A percentile compares a stretch with the other conserved stretches of the same genome.
phyloP scores from a whole-genome alignment of 495 filamentous ascomycete genomes.

The Chaetomium tenue region DNA sequence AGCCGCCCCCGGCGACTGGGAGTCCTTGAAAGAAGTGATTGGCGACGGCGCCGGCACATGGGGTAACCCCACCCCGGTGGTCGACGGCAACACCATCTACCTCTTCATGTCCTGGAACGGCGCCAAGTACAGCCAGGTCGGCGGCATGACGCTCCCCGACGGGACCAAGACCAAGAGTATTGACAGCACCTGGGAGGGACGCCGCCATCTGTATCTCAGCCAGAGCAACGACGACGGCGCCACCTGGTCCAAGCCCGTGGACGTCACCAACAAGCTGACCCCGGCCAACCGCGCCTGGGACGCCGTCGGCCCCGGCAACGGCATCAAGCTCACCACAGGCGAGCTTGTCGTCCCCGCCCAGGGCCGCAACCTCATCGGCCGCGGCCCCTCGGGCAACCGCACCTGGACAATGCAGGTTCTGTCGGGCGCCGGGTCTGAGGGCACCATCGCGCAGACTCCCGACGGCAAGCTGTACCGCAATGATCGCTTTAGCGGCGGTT shows the following conservation, averaged over 20 bases:
- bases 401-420: neutral
- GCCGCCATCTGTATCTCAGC: conserved; percentile 5
- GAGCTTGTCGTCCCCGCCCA: conserved; percentile 4
- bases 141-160: neutral
- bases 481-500: neutral
- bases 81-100: conserved; percentile 9
- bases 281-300: neutral
- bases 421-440: neutral
- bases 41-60: neutral
- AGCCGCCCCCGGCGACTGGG: neutral
- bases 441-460: conserved; percentile 3
- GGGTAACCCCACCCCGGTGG: conserved; percentile 5
- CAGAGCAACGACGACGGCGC: conserved; percentile 2
- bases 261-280: neutral
- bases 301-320: conserved; percentile 2
- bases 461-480: conserved; percentile 10
- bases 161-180: conserved; percentile 9
- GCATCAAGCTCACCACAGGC: conserved; percentile 1
- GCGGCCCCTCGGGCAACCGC: conserved; percentile 4
- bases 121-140: neutral
- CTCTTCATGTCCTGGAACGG: conserved; percentile 7
- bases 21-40: neutral
- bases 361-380: conserved; percentile 8
- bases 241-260: conserved; percentile 5
- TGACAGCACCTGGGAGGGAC: neutral